These are phyloP conservation scores for Pleurotus sapidus DNA, from an alignment of 768 basidiomycete genomes.

Conservation along the genomic window DNA sequence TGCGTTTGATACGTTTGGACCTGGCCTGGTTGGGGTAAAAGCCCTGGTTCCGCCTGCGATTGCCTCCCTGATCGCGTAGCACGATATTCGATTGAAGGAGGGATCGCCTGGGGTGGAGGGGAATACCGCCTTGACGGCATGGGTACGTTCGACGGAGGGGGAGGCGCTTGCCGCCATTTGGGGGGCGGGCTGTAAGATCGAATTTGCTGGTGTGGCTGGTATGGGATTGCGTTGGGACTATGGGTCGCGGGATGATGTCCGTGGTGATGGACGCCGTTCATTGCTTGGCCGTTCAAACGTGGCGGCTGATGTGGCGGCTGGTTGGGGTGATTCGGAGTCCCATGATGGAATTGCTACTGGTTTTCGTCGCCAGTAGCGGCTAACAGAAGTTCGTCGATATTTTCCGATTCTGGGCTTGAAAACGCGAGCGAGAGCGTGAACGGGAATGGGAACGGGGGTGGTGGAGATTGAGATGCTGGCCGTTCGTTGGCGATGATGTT, in stretches of 20 bases:
- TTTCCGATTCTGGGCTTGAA: neutral
- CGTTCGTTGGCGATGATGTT: too few relatives aligned
- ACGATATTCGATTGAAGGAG: constrained; percentile 2
- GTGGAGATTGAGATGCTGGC: too few relatives aligned
- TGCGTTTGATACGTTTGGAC: constrained; percentile 54
- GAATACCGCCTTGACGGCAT: neutral
- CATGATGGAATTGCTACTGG: neutral
- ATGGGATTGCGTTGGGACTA: neutral
- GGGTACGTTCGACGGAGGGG: neutral
- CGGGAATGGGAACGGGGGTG: constrained; percentile 11
- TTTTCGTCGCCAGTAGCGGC: constrained; percentile 29
- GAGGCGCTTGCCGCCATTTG: neutral
- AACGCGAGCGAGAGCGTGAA: constrained; percentile 22
- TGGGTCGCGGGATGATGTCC: neutral
- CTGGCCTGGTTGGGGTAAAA: constrained; percentile 25
- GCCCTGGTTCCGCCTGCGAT: constrained; percentile 17
- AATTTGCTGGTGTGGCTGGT: neutral
- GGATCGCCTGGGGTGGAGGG: constrained; percentile 10
- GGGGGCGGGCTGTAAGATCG: too few relatives aligned
- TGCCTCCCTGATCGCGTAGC: constrained; percentile 8
- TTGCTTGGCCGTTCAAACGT: neutral
- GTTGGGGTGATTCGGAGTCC: constrained; percentile 4
- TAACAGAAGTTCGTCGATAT: constrained; percentile 42
- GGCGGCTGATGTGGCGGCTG: constrained; percentile 1
- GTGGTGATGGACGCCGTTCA: neutral